Evolutionary conservation across 2,329 filamentous ascomycete species (phyloP), one percentile per base, ranked within the genome.

Genomic region (Claviceps maximensis): DNA sequence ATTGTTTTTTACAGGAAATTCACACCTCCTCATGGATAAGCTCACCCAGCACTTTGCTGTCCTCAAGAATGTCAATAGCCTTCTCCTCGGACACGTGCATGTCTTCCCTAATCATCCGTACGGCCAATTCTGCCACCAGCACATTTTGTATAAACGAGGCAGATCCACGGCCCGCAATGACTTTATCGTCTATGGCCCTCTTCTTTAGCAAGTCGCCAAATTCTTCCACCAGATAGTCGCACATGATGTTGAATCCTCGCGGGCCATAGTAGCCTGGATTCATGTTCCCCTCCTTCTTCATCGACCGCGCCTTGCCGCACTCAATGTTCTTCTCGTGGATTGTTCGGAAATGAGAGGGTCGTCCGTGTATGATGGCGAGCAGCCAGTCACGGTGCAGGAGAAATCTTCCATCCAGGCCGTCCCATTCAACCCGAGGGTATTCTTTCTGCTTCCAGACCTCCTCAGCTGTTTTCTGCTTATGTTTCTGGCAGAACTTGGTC

Each of bases 201-300:
- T 77, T 73, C 54, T 84, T 80, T 31, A 91, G 67, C 56, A 78
- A 66, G 9, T 73, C 64, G 15, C 77, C 79, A 63, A 87, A 83
- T 47, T 74, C 72, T 3, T 69, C 62, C 54, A 86, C 80, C 40
- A 89, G 77, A 52, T 77, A 78, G 60, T 87, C 83, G 46, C 81
- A 86, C 77, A 95, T 87, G 50, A 78, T 69, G 49, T 79, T 79
- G 50, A 86, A 74, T 1, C 89, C 89, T 21, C 83, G 78, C 2
- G 83, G 78, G 1, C 89, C 89, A 67, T 95, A 95, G 67, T 95
- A 95, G 0, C 89, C 89, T 10, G 86, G 86, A 3, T 78, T 82
- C 31, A 84, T 73, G 53, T 73, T 76, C 29, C 79, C 70, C 50
- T 74, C 80, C 55, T 79, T 76, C 50, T 79, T 71, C 53, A 86